phyloP scores from a whole-genome alignment of 2,329 filamentous ascomycete genomes.

The Aspergillus pseudoviridinutans region DNA sequence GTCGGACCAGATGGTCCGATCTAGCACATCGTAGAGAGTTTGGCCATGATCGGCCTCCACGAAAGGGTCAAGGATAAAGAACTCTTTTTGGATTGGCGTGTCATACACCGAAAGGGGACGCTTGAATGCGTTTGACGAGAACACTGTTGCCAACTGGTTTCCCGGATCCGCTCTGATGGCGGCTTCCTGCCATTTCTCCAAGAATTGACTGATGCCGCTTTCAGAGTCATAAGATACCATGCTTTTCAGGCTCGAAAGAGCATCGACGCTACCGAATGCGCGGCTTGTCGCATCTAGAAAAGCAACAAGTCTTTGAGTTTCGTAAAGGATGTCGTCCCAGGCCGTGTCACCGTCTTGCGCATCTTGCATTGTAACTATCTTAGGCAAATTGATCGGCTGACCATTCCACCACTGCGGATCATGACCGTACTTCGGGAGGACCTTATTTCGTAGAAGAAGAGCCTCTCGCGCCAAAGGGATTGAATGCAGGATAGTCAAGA shows the following conservation, averaged over 20 bases:
- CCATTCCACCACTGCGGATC: constrained; percentile 62
- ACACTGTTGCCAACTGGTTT: constrained; percentile 41
- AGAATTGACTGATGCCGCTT: constrained; percentile 41
- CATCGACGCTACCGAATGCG: constrained; percentile 55
- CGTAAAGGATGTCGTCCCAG: constrained; percentile 49
- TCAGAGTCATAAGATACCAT: constrained; percentile 33
- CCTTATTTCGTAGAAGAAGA: constrained; percentile 47
- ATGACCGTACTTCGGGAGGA: constrained; percentile 50
- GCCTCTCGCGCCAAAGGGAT: constrained; percentile 58
- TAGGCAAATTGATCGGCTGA: constrained; percentile 46
- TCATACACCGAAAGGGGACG: constrained; percentile 25
- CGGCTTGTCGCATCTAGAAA: constrained; percentile 56
- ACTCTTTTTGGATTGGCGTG: constrained; percentile 31
- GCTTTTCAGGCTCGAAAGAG: constrained; percentile 43
- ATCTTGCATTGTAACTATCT: constrained; percentile 46
- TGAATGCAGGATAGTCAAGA: constrained; percentile 59
- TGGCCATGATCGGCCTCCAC: constrained; percentile 37
- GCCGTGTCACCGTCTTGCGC: constrained; percentile 30
- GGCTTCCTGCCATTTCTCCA: constrained; percentile 48
- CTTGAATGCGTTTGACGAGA: constrained; percentile 46
- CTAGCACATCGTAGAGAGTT: constrained; percentile 53
- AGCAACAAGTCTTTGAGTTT: constrained; percentile 59
- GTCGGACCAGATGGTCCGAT: constrained; percentile 48
- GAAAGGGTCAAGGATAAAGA: constrained; percentile 37
- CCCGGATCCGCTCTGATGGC: constrained; percentile 41